Percentiles rank a stretch among this genome's conserved stretches.
These are phyloP conservation scores for Colletotrichum gloeosporioides DNA, from an alignment of 2,329 filamentous ascomycete genomes.

Conservation along the genomic window DNA sequence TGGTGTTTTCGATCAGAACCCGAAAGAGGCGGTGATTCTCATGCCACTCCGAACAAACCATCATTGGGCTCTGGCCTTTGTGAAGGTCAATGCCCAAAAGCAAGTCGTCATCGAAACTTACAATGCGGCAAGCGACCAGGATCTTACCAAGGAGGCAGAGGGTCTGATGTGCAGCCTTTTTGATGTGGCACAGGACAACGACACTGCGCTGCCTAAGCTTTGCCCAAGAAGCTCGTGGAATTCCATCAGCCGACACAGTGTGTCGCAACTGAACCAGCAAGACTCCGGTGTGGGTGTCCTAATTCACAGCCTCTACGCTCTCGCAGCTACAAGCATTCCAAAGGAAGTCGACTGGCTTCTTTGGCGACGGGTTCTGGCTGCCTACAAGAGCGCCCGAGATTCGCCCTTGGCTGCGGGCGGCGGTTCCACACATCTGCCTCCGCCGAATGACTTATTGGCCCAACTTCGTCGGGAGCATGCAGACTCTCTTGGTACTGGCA, in stretches of 20 bases:
- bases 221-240: neutral
- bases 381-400: neutral
- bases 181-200: neutral
- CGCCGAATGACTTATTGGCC: neutral
- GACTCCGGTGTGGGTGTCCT: neutral
- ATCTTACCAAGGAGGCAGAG: neutral
- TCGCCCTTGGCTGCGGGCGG: neutral
- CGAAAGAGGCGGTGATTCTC: neutral
- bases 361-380: neutral
- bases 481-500: neutral
- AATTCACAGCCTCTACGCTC: neutral
- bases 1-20: neutral
- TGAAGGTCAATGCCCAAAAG: neutral
- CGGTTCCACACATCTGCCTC: neutral
- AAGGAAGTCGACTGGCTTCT: neutral
- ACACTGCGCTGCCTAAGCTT: neutral
- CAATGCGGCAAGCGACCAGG: neutral
- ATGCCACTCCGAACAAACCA: neutral
- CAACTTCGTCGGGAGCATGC: neutral
- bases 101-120: neutral
- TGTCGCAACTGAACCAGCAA: neutral
- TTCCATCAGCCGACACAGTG: neutral
- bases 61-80: neutral
- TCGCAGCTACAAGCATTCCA: neutral
- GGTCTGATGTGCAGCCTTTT: neutral